Evolutionary conservation across 2,329 filamentous ascomycete species (phyloP).

Genomic region (Podosphaera fusca): DNA sequence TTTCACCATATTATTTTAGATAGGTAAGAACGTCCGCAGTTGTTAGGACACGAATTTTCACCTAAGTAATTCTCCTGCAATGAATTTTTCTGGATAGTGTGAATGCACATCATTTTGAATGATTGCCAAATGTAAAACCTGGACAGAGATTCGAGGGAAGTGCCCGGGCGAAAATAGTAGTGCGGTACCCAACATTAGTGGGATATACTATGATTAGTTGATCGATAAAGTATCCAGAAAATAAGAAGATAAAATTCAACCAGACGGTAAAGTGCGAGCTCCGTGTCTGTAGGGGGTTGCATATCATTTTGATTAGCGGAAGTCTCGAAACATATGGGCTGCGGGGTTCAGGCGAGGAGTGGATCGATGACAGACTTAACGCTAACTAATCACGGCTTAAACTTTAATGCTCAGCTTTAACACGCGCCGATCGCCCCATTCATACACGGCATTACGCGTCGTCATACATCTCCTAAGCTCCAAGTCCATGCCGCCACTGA

Average conservation of each 20-base stretch:
- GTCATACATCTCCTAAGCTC: neutral
- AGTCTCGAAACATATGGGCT: neutral
- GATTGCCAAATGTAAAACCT: neutral
- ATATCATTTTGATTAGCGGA: too few relatives aligned
- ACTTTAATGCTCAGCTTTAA: neutral
- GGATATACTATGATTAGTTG: neutral
- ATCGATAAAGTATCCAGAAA: neutral
- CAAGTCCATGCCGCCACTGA: slow-evolving; percentile 1
- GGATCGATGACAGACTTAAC: neutral
- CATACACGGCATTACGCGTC: neutral
- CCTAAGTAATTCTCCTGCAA: neutral
- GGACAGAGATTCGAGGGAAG: neutral
- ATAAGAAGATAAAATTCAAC: neutral
- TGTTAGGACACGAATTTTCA: neutral
- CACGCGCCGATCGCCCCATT: neutral
- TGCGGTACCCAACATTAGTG: too few relatives aligned
- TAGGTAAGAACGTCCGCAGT: neutral
- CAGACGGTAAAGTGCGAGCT: neutral
- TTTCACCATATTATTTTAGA: neutral
- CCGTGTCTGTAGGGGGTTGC: too few relatives aligned
- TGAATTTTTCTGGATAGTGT: neutral
- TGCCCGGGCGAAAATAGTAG: neutral
- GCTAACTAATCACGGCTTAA: neutral
- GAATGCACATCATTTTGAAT: neutral
- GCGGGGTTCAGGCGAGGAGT: neutral